Conservation (phyloP, 805 yeast genomes). For the Spathaspora boniae region DNA sequence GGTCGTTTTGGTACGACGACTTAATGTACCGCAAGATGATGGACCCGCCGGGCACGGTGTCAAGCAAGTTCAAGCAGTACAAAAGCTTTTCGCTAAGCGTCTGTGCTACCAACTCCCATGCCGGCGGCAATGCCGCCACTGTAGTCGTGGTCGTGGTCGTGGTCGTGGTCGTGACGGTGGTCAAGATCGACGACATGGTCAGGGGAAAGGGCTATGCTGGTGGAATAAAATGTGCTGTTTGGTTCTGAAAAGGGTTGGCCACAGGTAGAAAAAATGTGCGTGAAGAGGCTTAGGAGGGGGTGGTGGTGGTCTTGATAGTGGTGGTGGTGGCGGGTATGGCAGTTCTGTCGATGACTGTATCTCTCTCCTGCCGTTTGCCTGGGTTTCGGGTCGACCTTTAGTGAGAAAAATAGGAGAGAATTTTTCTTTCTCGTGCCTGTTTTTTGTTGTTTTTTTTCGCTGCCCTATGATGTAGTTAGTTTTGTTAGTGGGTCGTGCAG, state of each 20-base stretch:
- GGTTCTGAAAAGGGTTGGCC: neutral
- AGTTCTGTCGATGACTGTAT: no score
- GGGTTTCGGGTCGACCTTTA: no score
- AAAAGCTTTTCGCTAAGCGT: slow-evolving; percentile 32
- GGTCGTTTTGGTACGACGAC: slow-evolving; percentile 90
- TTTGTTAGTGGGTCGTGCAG: no score
- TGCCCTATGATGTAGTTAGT: no score
- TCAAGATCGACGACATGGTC: slow-evolving; percentile 6
- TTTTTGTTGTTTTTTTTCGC: no score
- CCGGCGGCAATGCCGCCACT: slow-evolving; percentile 31
- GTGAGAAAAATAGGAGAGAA: no score
- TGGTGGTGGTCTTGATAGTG: slow-evolving; percentile 2
- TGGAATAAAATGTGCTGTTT: neutral
- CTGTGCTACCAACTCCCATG: slow-evolving; percentile 33
- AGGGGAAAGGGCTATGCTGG: neutral
- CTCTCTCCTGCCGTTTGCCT: no score
- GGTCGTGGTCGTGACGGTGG: slow-evolving; percentile 10
- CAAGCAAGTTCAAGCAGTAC: slow-evolving; percentile 32
- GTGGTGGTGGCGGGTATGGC: slow-evolving; percentile 2
- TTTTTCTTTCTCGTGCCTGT: no score
- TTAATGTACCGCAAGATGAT: slow-evolving; percentile 66
- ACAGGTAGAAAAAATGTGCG: neutral
- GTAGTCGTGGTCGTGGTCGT: slow-evolving; percentile 26
- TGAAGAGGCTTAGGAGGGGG: slow-evolving; percentile 1
- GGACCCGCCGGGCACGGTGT: slow-evolving; percentile 53